A percentile compares a stretch with the other conserved stretches of the same genome.
Evolutionary conservation across 2,329 filamentous ascomycete species (phyloP).

Genomic region (Onygenales sp.): DNA sequence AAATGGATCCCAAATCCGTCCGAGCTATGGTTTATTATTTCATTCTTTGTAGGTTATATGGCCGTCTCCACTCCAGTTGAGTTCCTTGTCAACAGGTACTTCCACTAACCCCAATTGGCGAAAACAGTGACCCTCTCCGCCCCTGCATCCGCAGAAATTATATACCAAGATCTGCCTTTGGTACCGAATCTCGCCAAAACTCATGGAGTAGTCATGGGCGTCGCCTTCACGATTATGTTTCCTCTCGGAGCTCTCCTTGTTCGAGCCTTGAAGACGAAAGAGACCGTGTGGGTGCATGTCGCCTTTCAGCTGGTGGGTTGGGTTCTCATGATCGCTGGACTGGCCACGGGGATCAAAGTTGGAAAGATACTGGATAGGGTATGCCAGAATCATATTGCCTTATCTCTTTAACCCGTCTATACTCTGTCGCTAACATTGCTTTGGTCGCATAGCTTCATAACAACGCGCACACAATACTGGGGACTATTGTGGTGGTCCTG

Average conservation of each 20-base stretch:
- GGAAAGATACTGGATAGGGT: constrained; percentile 16
- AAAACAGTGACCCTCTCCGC: not conserved
- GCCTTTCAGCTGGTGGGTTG: constrained; percentile 18
- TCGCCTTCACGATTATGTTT: constrained; percentile 20
- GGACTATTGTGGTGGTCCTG: constrained; percentile 19
- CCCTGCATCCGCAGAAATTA: constrained; percentile 1
- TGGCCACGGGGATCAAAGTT: constrained; percentile 21
- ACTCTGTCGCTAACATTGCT: constrained; percentile 3
- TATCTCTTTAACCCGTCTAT: not conserved
- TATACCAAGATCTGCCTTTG: constrained; percentile 11
- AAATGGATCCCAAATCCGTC: too few relatives aligned
- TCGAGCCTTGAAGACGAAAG: constrained; percentile 13
- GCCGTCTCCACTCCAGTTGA: too few relatives aligned
- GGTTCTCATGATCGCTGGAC: constrained; percentile 19
- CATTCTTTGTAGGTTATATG: too few relatives aligned
- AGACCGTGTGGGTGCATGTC: constrained; percentile 16
- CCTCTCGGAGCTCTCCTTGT: constrained; percentile 17
- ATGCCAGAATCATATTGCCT: not conserved
- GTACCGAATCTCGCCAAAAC: constrained; percentile 12
- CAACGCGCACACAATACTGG: constrained; percentile 20
- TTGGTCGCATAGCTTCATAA: constrained; percentile 9
- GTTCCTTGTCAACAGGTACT: too few relatives aligned
- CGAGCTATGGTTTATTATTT: too few relatives aligned
- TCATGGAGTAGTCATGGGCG: constrained; percentile 18
- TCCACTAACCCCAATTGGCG: too few relatives aligned